Base-by-base conservation (phyloP, 2,329 filamentous ascomycete genomes). In the Xylariales sp. region DNA sequence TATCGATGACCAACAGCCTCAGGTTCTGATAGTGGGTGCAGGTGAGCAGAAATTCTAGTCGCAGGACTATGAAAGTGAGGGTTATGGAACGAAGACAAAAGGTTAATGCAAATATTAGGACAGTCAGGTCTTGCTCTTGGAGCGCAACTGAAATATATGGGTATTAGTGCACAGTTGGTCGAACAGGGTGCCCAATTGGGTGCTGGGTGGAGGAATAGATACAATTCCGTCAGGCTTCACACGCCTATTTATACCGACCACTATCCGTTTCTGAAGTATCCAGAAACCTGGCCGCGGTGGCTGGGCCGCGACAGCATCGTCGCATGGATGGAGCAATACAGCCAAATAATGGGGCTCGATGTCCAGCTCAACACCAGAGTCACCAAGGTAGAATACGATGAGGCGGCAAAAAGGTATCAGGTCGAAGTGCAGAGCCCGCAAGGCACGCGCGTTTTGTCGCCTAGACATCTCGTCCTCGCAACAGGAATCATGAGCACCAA, bases 141-240 rank as follows among this genome's bases (percentile, higher is more conserved):
- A n/a, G 53, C 56, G 13, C 51, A 52, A 4, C 44, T 60, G 3
- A 44, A 53, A 11, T 41, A 54, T 5, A 42, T 61, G 27, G 48
- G 51, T 6, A 42, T 62, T 19, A 35, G 43, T 2, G 44, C 51
- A 34, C 50, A 72, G 14, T 54, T 74, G 20, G 49, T 74, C 12
- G 70, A 74, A 35, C 60, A 61, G 36, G 63, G 66, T 27, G 53
- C 61, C 13, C 54, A 63, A 1, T 55, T 74, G 8, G 70, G 70
- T 5, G 69, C 73, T 42, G 70, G 69, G 34, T 74, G 71, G 71
- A 53, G 67, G 4, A 59, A 65, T 13, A 60, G 72, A n/a, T 75
- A 75, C 42, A 56, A 63, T 17, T 47, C 29, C 13, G 33, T 47
- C 24, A 43, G 33, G 8, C 34, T 45, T 7, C 38, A 55, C 41